Conservation (phyloP, 2,329 filamentous ascomycete species). For the Pezicula rhizophila region DNA sequence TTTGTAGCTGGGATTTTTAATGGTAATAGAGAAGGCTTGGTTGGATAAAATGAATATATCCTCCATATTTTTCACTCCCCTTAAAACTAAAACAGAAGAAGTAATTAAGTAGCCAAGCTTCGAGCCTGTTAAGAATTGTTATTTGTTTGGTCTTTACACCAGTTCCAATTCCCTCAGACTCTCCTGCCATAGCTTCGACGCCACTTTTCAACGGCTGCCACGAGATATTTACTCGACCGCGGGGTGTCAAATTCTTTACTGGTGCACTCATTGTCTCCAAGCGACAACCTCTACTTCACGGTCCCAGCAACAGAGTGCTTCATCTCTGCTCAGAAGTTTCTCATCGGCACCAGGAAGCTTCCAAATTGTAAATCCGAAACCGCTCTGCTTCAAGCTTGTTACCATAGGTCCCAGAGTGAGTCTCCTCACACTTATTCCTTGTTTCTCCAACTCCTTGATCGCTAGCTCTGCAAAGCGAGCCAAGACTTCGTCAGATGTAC, state of each 20-base stretch:
- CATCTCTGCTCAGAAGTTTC: constrained; percentile 11
- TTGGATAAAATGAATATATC: too few species aligned
- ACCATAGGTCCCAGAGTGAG: constrained; percentile 21
- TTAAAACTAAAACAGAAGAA: too few species aligned
- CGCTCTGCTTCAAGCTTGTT: constrained; percentile 23
- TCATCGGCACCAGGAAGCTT: constrained; percentile 13
- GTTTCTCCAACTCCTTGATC: constrained; percentile 15
- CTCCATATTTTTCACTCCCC: too few species aligned
- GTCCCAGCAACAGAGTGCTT: constrained; percentile 20
- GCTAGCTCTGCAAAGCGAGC: constrained; percentile 21
- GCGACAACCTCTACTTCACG: constrained; percentile 15
- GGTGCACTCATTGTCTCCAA: constrained; percentile 16
- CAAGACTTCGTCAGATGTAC: constrained; percentile 21
- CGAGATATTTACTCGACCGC: constrained; percentile 11
- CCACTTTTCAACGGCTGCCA: constrained; percentile 9
- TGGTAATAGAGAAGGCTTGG: too few species aligned
- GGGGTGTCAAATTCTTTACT: constrained; percentile 31
- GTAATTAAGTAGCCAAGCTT: too few species aligned
- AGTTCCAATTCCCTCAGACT: constrained; percentile 16
- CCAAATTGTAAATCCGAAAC: constrained; percentile 21
- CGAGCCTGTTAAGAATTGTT: not conserved
- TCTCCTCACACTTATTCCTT: constrained; percentile 13
- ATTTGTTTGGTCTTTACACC: constrained; percentile 15
- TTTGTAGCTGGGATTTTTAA: too few species aligned
- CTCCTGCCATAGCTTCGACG: constrained; percentile 16